A percentile compares a stretch with the other conserved stretches of the same genome.
These are phyloP conservation scores for Phlebiopsis flavidoalba DNA, from an alignment of 768 basidiomycete genomes.

Conservation along the genomic window DNA sequence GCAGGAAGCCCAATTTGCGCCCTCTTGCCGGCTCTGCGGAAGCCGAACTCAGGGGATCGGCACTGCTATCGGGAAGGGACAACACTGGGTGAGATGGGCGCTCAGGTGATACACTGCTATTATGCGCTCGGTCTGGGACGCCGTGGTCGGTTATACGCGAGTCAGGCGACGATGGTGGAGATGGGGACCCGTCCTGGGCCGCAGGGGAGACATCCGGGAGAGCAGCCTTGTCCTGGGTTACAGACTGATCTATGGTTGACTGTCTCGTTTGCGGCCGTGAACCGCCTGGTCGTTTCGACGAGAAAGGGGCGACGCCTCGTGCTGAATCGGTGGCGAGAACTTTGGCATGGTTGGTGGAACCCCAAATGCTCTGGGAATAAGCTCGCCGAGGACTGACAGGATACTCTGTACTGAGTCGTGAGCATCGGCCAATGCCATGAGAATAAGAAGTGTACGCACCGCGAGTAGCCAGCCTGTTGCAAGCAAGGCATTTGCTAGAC, in stretches of 20 bases:
- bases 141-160: neutral
- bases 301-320: neutral
- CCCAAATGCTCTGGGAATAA: neutral
- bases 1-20: neutral
- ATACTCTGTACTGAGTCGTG: slow-evolving; percentile 1
- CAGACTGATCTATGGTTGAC: neutral
- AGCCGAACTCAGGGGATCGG: neutral
- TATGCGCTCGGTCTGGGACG: neutral
- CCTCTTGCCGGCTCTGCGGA: neutral
- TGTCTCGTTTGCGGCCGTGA: neutral
- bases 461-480: slow-evolving; percentile 11
- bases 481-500: slow-evolving; percentile 8
- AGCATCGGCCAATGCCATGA: neutral
- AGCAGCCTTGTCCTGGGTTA: neutral
- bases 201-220: neutral
- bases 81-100: neutral
- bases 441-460: neutral
- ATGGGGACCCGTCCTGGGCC: neutral
- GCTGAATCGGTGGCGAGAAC: slow-evolving; percentile 7
- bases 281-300: neutral
- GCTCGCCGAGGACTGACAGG: slow-evolving; percentile 1
- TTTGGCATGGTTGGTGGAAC: neutral
- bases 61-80: neutral
- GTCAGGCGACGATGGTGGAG: neutral
- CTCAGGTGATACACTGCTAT: neutral